Percentiles rank a stretch among this genome's conserved stretches.
These are phyloP conservation scores for Paraconiothyrium sp. DNA, from an alignment of 2,329 filamentous ascomycete species.

Conservation along the genomic window DNA sequence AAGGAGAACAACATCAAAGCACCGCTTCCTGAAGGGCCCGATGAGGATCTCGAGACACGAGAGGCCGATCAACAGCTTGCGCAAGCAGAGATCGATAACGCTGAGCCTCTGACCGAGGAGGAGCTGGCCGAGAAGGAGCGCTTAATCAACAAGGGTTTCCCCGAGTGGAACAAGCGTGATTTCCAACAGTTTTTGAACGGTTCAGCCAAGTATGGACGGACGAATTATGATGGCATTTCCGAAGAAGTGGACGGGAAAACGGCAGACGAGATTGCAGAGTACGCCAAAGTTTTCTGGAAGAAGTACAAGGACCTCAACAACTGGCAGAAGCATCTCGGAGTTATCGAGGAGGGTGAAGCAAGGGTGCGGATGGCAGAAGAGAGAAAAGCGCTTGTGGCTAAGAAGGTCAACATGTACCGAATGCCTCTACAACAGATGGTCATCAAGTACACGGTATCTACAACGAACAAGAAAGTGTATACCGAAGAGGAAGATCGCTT, in stretches of 20 bases:
- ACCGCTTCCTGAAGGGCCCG: conserved; percentile 84
- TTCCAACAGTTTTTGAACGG: conserved; percentile 99
- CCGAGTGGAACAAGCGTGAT: conserved; percentile 94
- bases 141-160: conserved; percentile 85
- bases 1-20: conserved; percentile 98
- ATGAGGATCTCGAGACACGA: conserved; percentile 85
- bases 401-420: conserved; percentile 97
- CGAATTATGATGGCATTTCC: conserved; percentile 84
- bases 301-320: conserved; percentile 90
- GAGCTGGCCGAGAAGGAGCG: conserved; percentile 87
- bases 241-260: conserved; percentile 92
- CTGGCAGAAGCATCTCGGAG: conserved; percentile 85
- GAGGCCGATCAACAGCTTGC: conserved; percentile 87
- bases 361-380: conserved; percentile 88
- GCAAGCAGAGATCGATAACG: conserved; percentile 92
- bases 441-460: conserved; percentile 98
- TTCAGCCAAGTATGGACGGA: conserved; percentile 89
- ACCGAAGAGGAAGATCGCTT: conserved; percentile 98
- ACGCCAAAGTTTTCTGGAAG: conserved; percentile 96
- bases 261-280: conserved; percentile 83
- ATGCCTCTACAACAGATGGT: conserved; percentile 97
- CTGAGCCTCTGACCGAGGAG: conserved; percentile 85
- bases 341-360: conserved; percentile 93
- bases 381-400: conserved; percentile 89
- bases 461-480: conserved; percentile 99